A percentile compares a stretch with the other conserved stretches of the same genome.
phyloP scores from a whole-genome alignment of 2,329 filamentous ascomycete species.

The Xylaria sp. region DNA sequence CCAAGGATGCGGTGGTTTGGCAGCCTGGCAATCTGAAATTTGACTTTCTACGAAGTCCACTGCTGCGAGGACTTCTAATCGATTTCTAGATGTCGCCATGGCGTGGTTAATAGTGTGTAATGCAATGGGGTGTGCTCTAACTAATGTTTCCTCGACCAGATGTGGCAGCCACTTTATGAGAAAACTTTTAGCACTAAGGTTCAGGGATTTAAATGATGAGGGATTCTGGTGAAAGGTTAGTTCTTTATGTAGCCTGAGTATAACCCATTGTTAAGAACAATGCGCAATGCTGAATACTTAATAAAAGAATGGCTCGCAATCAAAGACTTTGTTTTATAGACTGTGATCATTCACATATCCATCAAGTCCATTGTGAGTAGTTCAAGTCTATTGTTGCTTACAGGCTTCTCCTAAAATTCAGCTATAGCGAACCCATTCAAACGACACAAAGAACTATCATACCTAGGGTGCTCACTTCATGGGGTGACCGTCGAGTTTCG shows the following conservation, averaged over 20 bases:
- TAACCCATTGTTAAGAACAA: neutral
- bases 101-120: neutral
- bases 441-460: neutral
- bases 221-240: neutral
- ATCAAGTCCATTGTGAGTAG: neutral
- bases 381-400: neutral
- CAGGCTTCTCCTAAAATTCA: neutral
- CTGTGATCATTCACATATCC: neutral
- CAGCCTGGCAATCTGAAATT: constrained; percentile 3
- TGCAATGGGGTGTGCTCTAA: neutral
- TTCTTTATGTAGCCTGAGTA: neutral
- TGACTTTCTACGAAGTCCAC: constrained; percentile 13
- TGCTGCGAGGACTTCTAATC: neutral
- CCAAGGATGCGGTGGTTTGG: neutral
- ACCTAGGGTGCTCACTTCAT: neutral
- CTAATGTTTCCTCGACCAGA: neutral
- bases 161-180: neutral
- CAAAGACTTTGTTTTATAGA: neutral
- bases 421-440: neutral
- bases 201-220: neutral
- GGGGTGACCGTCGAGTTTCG: neutral
- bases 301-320: neutral
- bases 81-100: constrained; percentile 9
- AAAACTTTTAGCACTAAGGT: neutral
- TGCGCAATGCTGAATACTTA: neutral